Percentiles rank a stretch among this genome's conserved stretches.
Evolutionary conservation across 2,329 filamentous ascomycete genomes (phyloP).

Genomic region (Paecilomyces sp.): DNA sequence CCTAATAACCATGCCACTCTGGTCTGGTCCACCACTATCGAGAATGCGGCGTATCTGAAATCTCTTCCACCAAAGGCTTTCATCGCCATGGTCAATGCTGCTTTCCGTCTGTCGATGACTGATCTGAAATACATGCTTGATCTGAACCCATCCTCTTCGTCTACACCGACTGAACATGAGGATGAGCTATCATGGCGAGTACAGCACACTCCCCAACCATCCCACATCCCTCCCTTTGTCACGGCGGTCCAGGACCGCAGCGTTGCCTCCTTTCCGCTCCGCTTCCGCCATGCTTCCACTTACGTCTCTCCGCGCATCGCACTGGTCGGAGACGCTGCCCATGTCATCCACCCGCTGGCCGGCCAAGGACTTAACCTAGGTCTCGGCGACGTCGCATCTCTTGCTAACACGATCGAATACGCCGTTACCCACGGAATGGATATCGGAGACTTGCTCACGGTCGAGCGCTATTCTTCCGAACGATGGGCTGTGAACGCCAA

Average conservation of each 20-base stretch:
- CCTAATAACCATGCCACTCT: conserved; percentile 76
- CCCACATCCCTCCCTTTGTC: conserved; percentile 58
- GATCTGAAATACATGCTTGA: conserved; percentile 81
- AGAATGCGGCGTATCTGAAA: conserved; percentile 73
- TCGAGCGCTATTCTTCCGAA: conserved; percentile 75
- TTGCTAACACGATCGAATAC: conserved; percentile 66
- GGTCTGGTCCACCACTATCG: conserved; percentile 89
- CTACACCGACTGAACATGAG: conserved; percentile 42
- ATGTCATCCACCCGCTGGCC: conserved; percentile 89
- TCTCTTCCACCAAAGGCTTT: conserved; percentile 66
- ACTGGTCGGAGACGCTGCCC: conserved; percentile 87
- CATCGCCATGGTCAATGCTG: conserved; percentile 82
- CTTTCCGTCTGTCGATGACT: conserved; percentile 71
- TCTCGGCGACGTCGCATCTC: conserved; percentile 76
- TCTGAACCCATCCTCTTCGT: conserved; percentile 33
- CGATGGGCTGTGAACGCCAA: conserved; percentile 75
- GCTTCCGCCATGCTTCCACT: conserved; percentile 85
- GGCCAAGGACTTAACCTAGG: conserved; percentile 94
- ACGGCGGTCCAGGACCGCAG: conserved; percentile 68
- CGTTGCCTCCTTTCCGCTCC: conserved; percentile 83
- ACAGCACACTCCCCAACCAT: conserved; percentile 56
- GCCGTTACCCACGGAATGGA: conserved; percentile 81
- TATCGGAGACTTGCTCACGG: conserved; percentile 66
- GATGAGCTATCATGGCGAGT: conserved; percentile 82
- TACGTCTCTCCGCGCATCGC: conserved; percentile 89